Evolutionary conservation across 768 basidiomycete species (phyloP), one percentile per base, ranked within the genome.

Genomic region (Filobasidium floriforme): DNA sequence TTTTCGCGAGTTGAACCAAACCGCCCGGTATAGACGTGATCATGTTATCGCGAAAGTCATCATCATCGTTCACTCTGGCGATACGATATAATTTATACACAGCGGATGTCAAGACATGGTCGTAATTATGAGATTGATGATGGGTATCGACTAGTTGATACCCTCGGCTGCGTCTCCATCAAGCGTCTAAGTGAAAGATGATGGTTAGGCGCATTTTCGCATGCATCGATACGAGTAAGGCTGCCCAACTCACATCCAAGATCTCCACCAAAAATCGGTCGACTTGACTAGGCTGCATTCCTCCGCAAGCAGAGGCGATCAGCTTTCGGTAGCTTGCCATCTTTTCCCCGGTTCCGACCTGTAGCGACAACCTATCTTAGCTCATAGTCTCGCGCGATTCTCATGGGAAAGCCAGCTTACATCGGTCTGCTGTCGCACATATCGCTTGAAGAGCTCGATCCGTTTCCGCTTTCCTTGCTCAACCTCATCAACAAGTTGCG

Each of bases 291-390:
- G 88, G 85, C 1, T 88, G 84, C 37, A 92, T 84, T 0, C 90
- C 89, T 26, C 91, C 91, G 80, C 90, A 94, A 0, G 90, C 92
- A 18, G 90, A 87, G 40, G 88, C 88, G 72, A 99, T 92, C 61
- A 99, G 78, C 68, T 87, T 82, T 71, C 92, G 82, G 77, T 97
- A 99, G 70, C 93, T 89, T 5, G 84, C 82, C 86, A 98, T 93
- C 68, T 87, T 83, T 46, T 89, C 90, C 37, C 88, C 86, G 0
- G 92, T 96, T 5, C 93, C 93, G 0, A 89, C 87, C 76, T 78
- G 26, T 41, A 54, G 59, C 24, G 22, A 7, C 1, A 24, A 15
- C n/a, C n/a, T n/a, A n/a, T n/a, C n/a, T n/a, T n/a, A n/a, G n/a
- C n/a, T n/a, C n/a, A n/a, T n/a, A n/a, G n/a, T n/a, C n/a, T n/a